Evolutionary conservation across 2,329 filamentous ascomycete species (phyloP).

Genomic region (Apiospora malaysiana): DNA sequence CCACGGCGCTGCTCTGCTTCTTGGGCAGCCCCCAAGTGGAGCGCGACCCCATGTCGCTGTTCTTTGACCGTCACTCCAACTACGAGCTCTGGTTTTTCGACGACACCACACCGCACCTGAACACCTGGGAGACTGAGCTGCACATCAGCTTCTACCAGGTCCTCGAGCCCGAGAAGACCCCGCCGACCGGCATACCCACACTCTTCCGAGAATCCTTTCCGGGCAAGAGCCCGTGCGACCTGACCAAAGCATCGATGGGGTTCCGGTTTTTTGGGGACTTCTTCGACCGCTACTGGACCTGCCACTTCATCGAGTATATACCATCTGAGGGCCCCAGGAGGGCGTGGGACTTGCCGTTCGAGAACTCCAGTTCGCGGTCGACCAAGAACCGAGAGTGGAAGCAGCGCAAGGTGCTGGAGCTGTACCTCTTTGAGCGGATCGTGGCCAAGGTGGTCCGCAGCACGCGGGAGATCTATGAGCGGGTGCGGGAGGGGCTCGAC

Average conservation of each 20-base stretch:
- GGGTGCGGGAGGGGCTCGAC: no score
- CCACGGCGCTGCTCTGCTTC: neutral
- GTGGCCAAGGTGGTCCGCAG: conserved; percentile 14
- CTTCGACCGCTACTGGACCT: conserved; percentile 42
- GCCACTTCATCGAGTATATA: conserved; percentile 35
- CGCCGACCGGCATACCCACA: neutral
- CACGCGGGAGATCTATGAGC: no score
- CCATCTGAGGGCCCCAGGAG: no score
- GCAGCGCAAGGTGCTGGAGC: conserved; percentile 39
- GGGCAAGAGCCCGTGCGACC: neutral
- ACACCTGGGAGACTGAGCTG: conserved; percentile 39
- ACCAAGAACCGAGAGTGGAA: conserved; percentile 25
- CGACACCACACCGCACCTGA: conserved; percentile 31
- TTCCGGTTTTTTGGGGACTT: conserved; percentile 41
- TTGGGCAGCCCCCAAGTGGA: neutral
- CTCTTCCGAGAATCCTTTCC: neutral
- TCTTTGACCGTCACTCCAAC: conserved; percentile 33
- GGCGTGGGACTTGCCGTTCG: no score
- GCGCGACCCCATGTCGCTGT: conserved; percentile 24
- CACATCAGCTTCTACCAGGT: conserved; percentile 37
- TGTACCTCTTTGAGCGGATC: conserved; percentile 33
- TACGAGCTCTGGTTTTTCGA: conserved; percentile 34
- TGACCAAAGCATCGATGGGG: conserved; percentile 30
- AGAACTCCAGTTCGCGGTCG: neutral
- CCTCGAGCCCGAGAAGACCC: neutral